phyloP scores from a whole-genome alignment of 305 asterid genomes.

The Fraxinus ornus region DNA sequence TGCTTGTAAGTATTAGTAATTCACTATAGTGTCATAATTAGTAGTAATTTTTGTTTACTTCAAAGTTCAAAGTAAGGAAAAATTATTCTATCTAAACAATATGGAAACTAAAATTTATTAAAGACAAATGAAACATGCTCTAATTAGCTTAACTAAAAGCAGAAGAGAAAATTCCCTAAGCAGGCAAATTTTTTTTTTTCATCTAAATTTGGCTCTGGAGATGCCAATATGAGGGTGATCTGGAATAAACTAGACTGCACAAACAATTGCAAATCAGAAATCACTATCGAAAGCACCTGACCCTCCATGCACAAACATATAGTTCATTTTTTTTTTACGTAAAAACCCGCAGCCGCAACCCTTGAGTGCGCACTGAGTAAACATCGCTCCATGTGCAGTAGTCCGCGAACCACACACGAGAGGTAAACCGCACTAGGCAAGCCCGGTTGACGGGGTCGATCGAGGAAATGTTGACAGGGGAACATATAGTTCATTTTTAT shows the following conservation, averaged over 20 bases:
- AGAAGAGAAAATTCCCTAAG: not conserved
- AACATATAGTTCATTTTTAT: no score
- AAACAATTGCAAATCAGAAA: not conserved
- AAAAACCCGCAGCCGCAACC: no score
- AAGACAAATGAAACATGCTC: not conserved
- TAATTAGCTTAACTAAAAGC: not conserved
- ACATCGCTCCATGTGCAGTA: no score
- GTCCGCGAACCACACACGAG: no score
- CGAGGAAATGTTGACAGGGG: no score
- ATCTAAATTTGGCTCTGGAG: not conserved
- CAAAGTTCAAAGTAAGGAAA: not conserved
- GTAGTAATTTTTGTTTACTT: not conserved
- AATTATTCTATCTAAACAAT: not conserved
- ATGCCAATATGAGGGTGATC: not conserved
- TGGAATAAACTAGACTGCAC: not conserved
- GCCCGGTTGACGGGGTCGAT: no score
- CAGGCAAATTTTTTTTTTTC: not conserved
- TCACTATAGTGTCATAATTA: not conserved
- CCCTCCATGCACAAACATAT: not conserved
- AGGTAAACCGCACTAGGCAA: no score
- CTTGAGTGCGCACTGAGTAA: no score
- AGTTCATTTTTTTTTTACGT: not conserved
- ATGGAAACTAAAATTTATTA: not conserved
- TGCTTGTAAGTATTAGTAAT: not conserved
- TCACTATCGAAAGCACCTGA: not conserved